phyloP scores from a whole-genome alignment of 352 stramenopile genomes.

The Phytophthora citrophthora region DNA sequence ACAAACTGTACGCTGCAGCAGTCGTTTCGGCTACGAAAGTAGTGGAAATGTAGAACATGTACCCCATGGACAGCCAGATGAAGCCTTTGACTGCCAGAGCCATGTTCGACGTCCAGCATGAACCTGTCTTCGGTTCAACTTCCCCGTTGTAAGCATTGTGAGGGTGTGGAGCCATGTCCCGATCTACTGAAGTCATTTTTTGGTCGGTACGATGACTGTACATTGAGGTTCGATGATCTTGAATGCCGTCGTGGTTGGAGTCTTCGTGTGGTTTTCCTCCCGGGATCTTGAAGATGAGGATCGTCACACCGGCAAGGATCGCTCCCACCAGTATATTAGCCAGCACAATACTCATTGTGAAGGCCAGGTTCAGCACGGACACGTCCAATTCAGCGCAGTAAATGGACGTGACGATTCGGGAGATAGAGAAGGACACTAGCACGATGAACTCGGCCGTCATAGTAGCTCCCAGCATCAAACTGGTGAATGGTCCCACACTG shows the following conservation, averaged over 20 bases:
- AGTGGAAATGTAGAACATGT: slow-evolving; percentile 64
- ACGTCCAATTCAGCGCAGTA: slow-evolving; percentile 64
- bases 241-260: slow-evolving; percentile 1
- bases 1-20: slow-evolving; percentile 50
- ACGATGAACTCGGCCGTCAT: slow-evolving; percentile 77
- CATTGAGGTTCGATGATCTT: slow-evolving; percentile 2
- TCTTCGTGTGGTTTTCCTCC: slow-evolving; percentile 12
- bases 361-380: slow-evolving; percentile 57
- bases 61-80: slow-evolving; percentile 69
- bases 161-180: slow-evolving; percentile 47
- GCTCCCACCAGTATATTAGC: slow-evolving; percentile 56
- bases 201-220: slow-evolving; percentile 17
- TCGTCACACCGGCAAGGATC: slow-evolving; percentile 45
- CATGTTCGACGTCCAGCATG: slow-evolving; percentile 26
- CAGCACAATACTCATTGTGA: slow-evolving; percentile 60
- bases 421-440: slow-evolving; percentile 67
- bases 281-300: slow-evolving; percentile 66
- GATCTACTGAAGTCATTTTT: slow-evolving; percentile 23
- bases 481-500: slow-evolving; percentile 72
- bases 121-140: neutral
- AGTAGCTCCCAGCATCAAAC: slow-evolving; percentile 71
- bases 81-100: slow-evolving; percentile 65
- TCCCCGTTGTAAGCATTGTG: slow-evolving; percentile 61
- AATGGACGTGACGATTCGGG: slow-evolving; percentile 65
- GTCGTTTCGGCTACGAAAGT: slow-evolving; percentile 46